Evolutionary conservation across 2,329 filamentous ascomycete species (phyloP), one percentile per base, ranked within the genome.

Genomic region (Bipolaris zeicola): DNA sequence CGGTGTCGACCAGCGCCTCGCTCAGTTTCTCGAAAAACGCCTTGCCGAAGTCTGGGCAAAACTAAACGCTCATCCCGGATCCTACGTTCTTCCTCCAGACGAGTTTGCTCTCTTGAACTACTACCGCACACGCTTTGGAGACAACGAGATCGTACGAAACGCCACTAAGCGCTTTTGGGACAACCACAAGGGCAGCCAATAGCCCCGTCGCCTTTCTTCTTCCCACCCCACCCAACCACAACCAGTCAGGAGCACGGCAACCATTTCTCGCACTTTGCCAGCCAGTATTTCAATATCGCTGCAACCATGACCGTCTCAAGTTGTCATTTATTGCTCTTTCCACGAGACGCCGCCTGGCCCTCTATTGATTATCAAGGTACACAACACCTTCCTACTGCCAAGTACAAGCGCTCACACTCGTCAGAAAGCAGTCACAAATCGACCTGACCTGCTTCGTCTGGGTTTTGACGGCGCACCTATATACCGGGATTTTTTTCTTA

Each of bases 101-200:
- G 91, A 96, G 77, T 96, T 95, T 69, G 86, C 90, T 52, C 83
- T 96, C 58, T 92, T 96, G 85, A 96, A 95, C 80, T 94, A 89
- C 76, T 94, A 89, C 75, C 88, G 90, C 60, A 77, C 83, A 60
- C 84, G 88, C 8, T 92, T 89, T 70, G 74, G 79, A 28, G 84
- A 85, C 57, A 78, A 77, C 14, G 70, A 76, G 24, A 68, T 83
- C 46, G 80, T 83, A 20, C 80, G 81, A 64, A 77, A 76, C 49
- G 83, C 83, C 10, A 81, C 85, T 49, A 81, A 79, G 59, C 81
- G 84, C 13, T 87, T 83, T 69, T 87, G 85, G 85, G 78, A 84
- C 62, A 75, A 79, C 45, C 76, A 79, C 58, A 73, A 73, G 55
- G 74, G 52, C 56, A 60, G 58, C 65, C 69, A 73, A 55, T 61